Evolutionary conservation across 169 alveolate species (phyloP).

Genomic region (Plasmodium malariae): DNA sequence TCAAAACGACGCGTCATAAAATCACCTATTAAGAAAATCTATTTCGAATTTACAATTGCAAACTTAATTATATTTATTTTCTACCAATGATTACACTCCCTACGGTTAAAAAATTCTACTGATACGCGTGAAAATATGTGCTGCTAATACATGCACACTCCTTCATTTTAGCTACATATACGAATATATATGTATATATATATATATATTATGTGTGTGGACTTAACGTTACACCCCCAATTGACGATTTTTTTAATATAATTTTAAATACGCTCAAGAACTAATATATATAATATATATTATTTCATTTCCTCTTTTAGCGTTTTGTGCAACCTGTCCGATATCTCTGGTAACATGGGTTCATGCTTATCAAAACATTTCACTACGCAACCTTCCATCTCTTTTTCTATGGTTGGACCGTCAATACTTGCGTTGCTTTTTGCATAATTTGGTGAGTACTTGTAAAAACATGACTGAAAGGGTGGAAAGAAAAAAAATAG

Average conservation of each 20-base stretch:
- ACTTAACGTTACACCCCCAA: not conserved
- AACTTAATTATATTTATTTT: too few species aligned
- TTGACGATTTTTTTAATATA: too few species aligned
- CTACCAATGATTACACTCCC: too few species aligned
- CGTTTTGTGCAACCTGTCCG: constrained; percentile 75
- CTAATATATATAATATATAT: constrained; percentile 4
- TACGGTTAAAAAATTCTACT: too few species aligned
- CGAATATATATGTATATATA: not conserved
- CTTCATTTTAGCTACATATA: too few species aligned
- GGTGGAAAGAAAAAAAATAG: not conserved
- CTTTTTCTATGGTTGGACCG: constrained; percentile 76
- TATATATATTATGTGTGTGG: not conserved
- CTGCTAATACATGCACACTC: too few species aligned
- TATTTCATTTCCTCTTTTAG: constrained; percentile 68
- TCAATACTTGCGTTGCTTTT: constrained; percentile 62
- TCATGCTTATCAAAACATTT: constrained; percentile 84
- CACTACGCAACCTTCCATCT: constrained; percentile 85
- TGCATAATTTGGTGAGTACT: constrained; percentile 80
- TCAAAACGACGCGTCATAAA: too few species aligned
- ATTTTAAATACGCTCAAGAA: not conserved
- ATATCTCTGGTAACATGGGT: constrained; percentile 79
- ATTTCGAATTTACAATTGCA: too few species aligned
- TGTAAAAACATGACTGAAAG: constrained; percentile 59
- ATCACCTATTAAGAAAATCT: too few species aligned
- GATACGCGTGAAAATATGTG: too few species aligned